Conservation (phyloP, 2,329 filamentous ascomycete genomes). For the Colletotrichum sp. region DNA sequence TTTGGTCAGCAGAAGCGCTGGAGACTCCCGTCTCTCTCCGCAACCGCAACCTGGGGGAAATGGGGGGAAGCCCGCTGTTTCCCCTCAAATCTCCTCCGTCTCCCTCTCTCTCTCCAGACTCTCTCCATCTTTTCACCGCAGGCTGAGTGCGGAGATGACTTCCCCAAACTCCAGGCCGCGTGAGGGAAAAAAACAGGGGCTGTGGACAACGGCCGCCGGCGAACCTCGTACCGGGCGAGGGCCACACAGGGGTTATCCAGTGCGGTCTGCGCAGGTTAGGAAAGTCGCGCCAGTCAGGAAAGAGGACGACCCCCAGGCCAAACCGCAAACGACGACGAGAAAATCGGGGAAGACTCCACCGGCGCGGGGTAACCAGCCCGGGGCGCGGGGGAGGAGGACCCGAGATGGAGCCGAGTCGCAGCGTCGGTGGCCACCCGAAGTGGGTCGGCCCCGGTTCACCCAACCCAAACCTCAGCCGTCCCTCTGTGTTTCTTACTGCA, state of each 20-base stretch:
- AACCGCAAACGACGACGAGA: neutral
- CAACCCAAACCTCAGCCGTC: neutral
- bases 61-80: neutral
- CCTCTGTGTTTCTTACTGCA: neutral
- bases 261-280: neutral
- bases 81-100: constrained; percentile 4
- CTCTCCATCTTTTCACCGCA: neutral
- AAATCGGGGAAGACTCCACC: constrained; percentile 16
- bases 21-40: neutral
- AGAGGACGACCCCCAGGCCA: neutral
- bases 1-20: neutral
- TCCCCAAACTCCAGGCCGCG: neutral
- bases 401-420: constrained; percentile 3
- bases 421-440: neutral
- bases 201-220: neutral
- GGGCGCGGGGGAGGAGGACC: constrained; percentile 19
- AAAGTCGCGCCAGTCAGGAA: neutral
- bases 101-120: neutral
- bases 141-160: constrained; percentile 12
- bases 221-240: neutral
- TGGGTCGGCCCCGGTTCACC: neutral
- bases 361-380: constrained; percentile 16
- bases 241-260: neutral
- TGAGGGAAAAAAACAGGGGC: neutral
- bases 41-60: constrained; percentile 1